Conservation (phyloP, 1,139 yeast species). For the Taphrina betulina region DNA sequence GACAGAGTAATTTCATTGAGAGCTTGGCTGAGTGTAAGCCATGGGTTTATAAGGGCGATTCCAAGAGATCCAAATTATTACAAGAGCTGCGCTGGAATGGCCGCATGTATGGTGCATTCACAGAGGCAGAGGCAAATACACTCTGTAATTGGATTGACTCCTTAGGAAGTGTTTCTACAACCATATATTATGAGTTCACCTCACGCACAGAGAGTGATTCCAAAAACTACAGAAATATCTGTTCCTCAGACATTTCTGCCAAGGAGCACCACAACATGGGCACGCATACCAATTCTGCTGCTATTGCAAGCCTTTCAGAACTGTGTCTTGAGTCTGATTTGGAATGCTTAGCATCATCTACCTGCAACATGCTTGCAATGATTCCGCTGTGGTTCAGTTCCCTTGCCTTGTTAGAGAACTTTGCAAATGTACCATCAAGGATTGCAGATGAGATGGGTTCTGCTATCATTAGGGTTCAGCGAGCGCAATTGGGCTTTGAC, state of each 20-base stretch:
- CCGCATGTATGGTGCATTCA: conserved; percentile 4
- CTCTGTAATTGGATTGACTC: neutral
- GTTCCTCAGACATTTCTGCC: neutral
- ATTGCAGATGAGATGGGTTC: neutral
- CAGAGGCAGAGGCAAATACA: neutral
- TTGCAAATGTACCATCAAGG: neutral
- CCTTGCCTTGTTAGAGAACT: neutral
- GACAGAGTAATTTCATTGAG: neutral
- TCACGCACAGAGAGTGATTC: neutral
- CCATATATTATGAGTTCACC: neutral
- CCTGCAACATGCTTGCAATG: too few relatives aligned
- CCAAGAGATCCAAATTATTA: neutral
- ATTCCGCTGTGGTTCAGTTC: neutral
- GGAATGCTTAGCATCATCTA: neutral
- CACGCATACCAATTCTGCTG: too few relatives aligned
- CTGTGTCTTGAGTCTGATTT: neutral
- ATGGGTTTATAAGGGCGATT: neutral
- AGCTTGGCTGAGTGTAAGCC: neutral
- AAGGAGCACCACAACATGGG: neutral
- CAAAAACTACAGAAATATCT: neutral
- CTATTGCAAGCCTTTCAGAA: neutral
- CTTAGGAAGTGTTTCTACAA: neutral
- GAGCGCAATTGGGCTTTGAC: neutral
- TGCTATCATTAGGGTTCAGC: neutral
- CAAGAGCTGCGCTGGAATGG: neutral